These are phyloP conservation scores for Penicillium coprophilum DNA, from an alignment of 495 filamentous ascomycete species.

Conservation along the genomic window DNA sequence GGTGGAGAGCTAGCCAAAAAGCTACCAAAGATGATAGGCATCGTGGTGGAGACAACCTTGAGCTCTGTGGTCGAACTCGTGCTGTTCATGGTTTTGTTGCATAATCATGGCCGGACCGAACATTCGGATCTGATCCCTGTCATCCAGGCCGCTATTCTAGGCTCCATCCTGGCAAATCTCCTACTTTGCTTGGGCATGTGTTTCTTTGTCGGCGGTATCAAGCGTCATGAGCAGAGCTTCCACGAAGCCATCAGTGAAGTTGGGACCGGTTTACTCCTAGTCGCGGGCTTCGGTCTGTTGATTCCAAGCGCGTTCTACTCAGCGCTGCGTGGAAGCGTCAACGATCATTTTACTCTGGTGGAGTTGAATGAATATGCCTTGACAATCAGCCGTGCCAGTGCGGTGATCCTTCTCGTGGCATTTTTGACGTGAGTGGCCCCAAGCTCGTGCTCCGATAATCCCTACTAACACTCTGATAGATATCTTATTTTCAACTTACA, in stretches of 20 bases:
- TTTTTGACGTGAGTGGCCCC: conserved; percentile 55
- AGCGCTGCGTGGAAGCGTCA: conserved; percentile 50
- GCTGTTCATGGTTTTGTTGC: conserved; percentile 71
- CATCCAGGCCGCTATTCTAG: conserved; percentile 80
- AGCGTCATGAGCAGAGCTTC: conserved; percentile 64
- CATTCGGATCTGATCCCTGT: conserved; percentile 56
- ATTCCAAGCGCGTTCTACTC: conserved; percentile 77
- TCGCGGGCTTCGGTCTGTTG: conserved; percentile 78
- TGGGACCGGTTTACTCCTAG: conserved; percentile 74
- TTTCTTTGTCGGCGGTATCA: conserved; percentile 74
- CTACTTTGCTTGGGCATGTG: conserved; percentile 72
- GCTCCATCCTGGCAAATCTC: conserved; percentile 77
- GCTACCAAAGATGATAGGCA: conserved; percentile 72
- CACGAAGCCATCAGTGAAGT: conserved; percentile 78
- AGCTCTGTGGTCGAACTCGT: conserved; percentile 80
- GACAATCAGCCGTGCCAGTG: conserved; percentile 70
- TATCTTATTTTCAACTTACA: conserved; percentile 80
- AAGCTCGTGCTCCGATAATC: too few relatives aligned
- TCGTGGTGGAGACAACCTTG: conserved; percentile 74
- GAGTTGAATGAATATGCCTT: conserved; percentile 52
- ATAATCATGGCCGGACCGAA: conserved; percentile 36
- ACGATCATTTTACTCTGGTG: conserved; percentile 30
- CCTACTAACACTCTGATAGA: conserved; percentile 36
- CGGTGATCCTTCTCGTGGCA: conserved; percentile 76
- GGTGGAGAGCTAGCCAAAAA: conserved; percentile 79